Evolutionary conservation across 495 filamentous ascomycete genomes (phyloP), one percentile per base, ranked within the genome.

Genomic region (Achaetomiella virescens): DNA sequence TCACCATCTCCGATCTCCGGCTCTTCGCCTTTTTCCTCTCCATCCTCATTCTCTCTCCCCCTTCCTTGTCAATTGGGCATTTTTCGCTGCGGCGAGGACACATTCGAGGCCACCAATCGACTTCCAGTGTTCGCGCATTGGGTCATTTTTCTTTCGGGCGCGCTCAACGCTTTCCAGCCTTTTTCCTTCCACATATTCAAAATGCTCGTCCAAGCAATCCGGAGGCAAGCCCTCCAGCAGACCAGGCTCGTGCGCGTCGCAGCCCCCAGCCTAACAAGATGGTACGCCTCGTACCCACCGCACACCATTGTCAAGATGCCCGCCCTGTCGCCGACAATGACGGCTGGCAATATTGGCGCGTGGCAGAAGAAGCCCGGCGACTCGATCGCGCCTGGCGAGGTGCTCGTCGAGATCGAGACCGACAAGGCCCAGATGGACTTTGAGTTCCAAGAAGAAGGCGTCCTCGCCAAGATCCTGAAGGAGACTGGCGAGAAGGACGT

Each of bases 351-450:
- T 75, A 96, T 99, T 73, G 95, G 95, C 58, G 80, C 87, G 49
- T 99, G 95, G 95, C 88, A 97, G 76, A 97, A 97, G 83, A 90
- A 96, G 77, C 78, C 84, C 64, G 95, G 95, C 69, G 95, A 99
- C 70, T 65, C 75, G 50, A 84, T 99, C 67, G 72, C 82, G 54
- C 91, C 95, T 43, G 95, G 95, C 67, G 95, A 99, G 73, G 91
- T 97, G n/a, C 75, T 99, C 55, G 95, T 97, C 27, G 95, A 99
- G 79, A 97, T 99, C 68, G 95, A 99, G 78, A 99, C 95, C 66
- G 95, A 99, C 74, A 99, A 99, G 80, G 95, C 95, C 40, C 95
- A 99, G 74, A 99, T 99, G 95, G 95, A 99, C 78, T 99, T 99
- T 66, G 95, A 99, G 73, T 99, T 95, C 73, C 95, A 99, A 73